A percentile compares a stretch with the other conserved stretches of the same genome.
Evolutionary conservation across 306 rosid genomes (phyloP).

Genomic region (cucumber (Cucumis sativus)): DNA sequence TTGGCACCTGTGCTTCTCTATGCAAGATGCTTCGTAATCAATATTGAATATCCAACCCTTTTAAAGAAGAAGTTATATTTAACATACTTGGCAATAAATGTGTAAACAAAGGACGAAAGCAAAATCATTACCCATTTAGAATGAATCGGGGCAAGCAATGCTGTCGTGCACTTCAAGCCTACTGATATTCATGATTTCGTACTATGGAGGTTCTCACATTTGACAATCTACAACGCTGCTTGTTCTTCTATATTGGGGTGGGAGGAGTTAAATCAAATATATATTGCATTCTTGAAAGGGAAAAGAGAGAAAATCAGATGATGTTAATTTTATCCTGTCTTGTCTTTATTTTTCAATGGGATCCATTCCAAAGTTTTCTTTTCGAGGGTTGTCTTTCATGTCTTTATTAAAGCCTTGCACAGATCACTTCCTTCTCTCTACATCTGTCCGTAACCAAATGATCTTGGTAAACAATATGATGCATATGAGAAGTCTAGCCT

Average conservation of each 20-base stretch:
- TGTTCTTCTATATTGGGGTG: no score
- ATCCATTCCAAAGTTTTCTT: no score
- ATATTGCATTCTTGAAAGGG: background rate
- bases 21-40: background rate
- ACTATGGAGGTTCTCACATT: background rate
- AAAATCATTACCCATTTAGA: background rate
- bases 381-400: no score
- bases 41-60: conserved; percentile 29
- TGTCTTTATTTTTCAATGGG: no score
- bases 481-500: background rate
- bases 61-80: conserved; percentile 10
- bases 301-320: background rate
- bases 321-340: no score
- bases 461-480: background rate
- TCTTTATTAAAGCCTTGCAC: no score
- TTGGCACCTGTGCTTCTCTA: background rate
- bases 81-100: background rate
- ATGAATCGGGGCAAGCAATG: background rate
- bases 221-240: background rate
- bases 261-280: no score
- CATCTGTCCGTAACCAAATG: background rate
- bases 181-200: background rate
- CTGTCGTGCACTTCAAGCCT: background rate
- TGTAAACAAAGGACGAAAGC: background rate
- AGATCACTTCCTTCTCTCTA: background rate